A percentile compares a stretch with the other conserved stretches of the same genome.
Evolutionary conservation across 129 eudicot species (phyloP).

Genomic region (Erigeron canadensis): DNA sequence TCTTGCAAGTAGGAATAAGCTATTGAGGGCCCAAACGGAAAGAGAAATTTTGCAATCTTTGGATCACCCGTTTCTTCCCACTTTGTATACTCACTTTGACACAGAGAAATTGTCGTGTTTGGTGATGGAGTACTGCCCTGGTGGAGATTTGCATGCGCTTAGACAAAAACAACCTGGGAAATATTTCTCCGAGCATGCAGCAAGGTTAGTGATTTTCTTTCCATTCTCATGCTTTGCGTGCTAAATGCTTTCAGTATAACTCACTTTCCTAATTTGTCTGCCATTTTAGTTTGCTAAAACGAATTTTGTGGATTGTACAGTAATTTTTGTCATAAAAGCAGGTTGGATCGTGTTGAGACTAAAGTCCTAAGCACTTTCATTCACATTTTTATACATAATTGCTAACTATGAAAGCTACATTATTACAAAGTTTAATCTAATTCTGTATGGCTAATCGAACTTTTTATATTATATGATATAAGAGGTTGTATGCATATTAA

Average conservation of each 20-base stretch:
- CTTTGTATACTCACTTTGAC: slow-evolving; percentile 83
- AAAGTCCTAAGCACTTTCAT: too few species aligned
- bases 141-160: slow-evolving; percentile 94
- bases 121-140: slow-evolving; percentile 97
- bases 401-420: too few species aligned
- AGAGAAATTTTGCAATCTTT: slow-evolving; percentile 90
- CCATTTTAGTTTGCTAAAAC: background rate
- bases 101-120: slow-evolving; percentile 83
- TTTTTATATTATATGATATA: too few species aligned
- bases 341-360: background rate
- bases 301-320: too few species aligned
- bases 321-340: background rate
- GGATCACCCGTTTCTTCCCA: slow-evolving; percentile 97
- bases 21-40: slow-evolving; percentile 91
- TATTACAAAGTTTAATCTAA: too few species aligned
- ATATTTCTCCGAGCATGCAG: slow-evolving; percentile 91
- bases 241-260: background rate
- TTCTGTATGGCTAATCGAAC: too few species aligned
- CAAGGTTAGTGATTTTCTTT: slow-evolving; percentile 51
- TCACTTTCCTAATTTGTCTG: background rate
- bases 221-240: too few species aligned
- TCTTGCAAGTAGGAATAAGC: slow-evolving; percentile 79
- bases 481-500: too few species aligned
- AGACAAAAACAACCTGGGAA: slow-evolving; percentile 93
- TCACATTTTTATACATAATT: too few species aligned